Evolutionary conservation across 2,329 filamentous ascomycete genomes (phyloP), one percentile per base, ranked within the genome.

Genomic region (Aspergillus latus): DNA sequence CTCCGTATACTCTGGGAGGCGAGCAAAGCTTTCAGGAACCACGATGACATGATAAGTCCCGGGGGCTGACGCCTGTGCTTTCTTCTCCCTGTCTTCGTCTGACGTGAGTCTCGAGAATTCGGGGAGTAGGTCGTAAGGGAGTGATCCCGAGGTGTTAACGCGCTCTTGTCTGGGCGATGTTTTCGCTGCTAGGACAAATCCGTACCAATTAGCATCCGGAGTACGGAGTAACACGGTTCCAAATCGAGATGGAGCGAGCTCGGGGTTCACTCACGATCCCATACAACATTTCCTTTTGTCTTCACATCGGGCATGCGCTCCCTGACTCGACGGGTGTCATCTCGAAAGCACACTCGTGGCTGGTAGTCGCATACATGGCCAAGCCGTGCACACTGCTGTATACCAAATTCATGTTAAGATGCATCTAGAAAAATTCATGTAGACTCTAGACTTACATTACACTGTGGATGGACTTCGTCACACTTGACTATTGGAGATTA

Each of bases 311-410:
- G 71, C 76, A 80, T 81, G n/a, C 78, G 75, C 50, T 79, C 76
- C 57, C 79, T 75, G 32, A 81, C 74, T 50, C 79, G 74, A 34
- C 72, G 68, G n/a, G 80, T 82, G 62, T 82, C 80, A 66, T 82
- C 77, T 59, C 78, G 75, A 64, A 82, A 82, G n/a, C 77, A 74
- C n/a, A 82, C 73, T 46, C 82, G 76, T 13, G 81, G 80, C 56
- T 78, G 79, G 69, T 84, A 85, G 64, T 85, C 82, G 66, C 83
- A 85, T 36, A 74, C 73, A 64, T 84, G 80, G 45, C 81, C 80
- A 26, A 85, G 72, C 52, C 82, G 75, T 30, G 77, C 74, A 67
- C 82, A 85, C 74, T 82, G 82, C 74, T 81, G 60, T 36, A 39
- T 32, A 34, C 34, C 45, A 21, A 48, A 13, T 26, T 16, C 10